Evolutionary conservation across 108 stramenopile species (phyloP).

Genomic region (Licmophora abbreviata): DNA sequence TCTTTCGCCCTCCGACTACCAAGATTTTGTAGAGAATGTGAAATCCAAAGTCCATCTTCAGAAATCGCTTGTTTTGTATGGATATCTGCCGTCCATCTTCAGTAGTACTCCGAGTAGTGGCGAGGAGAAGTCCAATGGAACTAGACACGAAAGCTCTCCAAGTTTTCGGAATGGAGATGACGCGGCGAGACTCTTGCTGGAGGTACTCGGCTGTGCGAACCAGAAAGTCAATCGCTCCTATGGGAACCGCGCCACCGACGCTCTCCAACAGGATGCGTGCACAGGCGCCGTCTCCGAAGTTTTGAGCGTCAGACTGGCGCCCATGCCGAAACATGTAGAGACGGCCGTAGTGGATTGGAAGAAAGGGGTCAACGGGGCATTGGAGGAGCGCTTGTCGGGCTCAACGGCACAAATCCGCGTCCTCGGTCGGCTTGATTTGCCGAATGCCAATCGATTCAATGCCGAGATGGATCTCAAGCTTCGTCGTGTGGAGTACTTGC

Average conservation of each 20-base stretch:
- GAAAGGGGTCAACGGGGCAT: slow-evolving; percentile 25
- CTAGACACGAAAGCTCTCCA: neutral
- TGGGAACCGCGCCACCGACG: slow-evolving; percentile 36
- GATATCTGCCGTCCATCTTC: slow-evolving; percentile 39
- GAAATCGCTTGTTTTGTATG: slow-evolving; percentile 62
- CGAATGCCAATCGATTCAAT: slow-evolving; percentile 51
- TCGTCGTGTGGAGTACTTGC: slow-evolving; percentile 64
- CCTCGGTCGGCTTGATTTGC: slow-evolving; percentile 51
- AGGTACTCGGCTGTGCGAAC: neutral
- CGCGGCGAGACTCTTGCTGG: slow-evolving; percentile 44
- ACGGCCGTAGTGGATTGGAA: slow-evolving; percentile 27
- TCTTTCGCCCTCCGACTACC: slow-evolving; percentile 35
- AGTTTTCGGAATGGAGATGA: slow-evolving; percentile 34
- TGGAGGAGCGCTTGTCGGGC: slow-evolving; percentile 15
- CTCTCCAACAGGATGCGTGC: slow-evolving; percentile 51
- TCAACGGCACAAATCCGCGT: slow-evolving; percentile 39
- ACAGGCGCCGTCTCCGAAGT: slow-evolving; percentile 69
- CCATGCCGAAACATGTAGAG: slow-evolving; percentile 20
- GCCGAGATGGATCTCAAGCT: slow-evolving; percentile 66
- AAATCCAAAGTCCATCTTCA: slow-evolving; percentile 24
- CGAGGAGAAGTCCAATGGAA: neutral
- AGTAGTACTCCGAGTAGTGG: neutral
- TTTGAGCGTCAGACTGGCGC: slow-evolving; percentile 32
- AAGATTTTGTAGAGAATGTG: slow-evolving; percentile 31
- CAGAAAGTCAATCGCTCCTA: slow-evolving; percentile 64